Percentiles rank a stretch among this genome's conserved stretches.
Conservation (phyloP, 441 rosid genomes). For the Isatis lusitanica region DNA sequence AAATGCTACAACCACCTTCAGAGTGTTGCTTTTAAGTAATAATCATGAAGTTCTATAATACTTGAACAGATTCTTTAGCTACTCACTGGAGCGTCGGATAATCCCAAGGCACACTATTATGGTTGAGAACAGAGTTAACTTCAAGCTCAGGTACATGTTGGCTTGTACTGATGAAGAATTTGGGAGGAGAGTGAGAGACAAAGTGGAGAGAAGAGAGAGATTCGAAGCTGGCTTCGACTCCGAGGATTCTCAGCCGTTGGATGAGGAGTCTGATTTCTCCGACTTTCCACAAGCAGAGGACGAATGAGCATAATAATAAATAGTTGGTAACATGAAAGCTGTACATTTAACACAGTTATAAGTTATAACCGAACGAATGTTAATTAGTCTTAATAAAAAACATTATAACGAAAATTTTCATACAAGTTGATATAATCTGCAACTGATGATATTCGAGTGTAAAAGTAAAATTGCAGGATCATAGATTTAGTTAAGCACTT, state of each 20-base stretch:
- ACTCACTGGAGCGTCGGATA: slow-evolving; percentile 76
- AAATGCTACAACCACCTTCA: not conserved
- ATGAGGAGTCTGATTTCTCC: not conserved
- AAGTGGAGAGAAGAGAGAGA: slow-evolving; percentile 59
- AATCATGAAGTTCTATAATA: not conserved
- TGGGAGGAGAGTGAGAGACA: slow-evolving; percentile 51
- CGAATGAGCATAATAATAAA: not conserved
- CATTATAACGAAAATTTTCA: too few relatives aligned
- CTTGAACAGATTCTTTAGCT: slow-evolving; percentile 77
- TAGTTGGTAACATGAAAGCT: too few relatives aligned
- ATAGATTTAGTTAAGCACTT: too few relatives aligned
- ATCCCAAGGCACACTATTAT: slow-evolving; percentile 73
- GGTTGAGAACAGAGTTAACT: slow-evolving; percentile 74
- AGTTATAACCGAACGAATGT: too few relatives aligned
- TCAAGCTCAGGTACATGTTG: slow-evolving; percentile 79
- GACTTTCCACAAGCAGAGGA: not conserved
- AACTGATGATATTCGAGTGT: too few relatives aligned
- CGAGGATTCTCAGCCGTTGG: slow-evolving; percentile 17
- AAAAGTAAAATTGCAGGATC: too few relatives aligned
- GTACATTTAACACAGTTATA: too few relatives aligned
- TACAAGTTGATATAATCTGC: too few relatives aligned
- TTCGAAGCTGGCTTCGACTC: slow-evolving; percentile 52
- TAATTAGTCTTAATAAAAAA: too few relatives aligned
- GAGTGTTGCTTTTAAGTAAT: not conserved
- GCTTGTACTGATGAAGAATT: slow-evolving; percentile 69